Evolutionary conservation across 306 rosid species (phyloP), one percentile per base, ranked within the genome.

Genomic region (Pueraria montana): DNA sequence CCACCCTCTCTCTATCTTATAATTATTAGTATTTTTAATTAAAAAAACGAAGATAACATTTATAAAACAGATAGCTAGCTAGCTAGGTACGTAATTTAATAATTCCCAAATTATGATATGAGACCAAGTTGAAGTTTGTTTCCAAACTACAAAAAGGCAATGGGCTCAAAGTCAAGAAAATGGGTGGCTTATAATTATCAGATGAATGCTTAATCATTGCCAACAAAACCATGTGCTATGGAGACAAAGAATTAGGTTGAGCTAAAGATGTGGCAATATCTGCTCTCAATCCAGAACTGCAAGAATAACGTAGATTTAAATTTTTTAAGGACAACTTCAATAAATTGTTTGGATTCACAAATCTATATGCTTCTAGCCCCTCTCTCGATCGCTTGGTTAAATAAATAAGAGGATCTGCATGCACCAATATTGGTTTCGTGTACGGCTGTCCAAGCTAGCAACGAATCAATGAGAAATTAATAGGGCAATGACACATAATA

Each of bases 141-240:
- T 62, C 4, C 64, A 34, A 62, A 32, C 64, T 13, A 49, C 2
- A 48, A 52, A 67, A 26, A 58, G 61, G 49, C 43, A 71, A 59
- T 2, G 69, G 34, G 23, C n/a, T 53, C 14, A 24, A 26, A 12
- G 2, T 10, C 16, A 58, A 70, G 65, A 46, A 76, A 50, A 12
- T 5, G 20, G 7, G 48, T 55, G 77, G 77, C n/a, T 45, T 3
- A n/a, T 16, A 77, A 77, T 36, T 4, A 30, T 72, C 1, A 58
- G 55, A 50, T 38, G 83, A 71, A 58, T 27, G 18, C 17, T 78
- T 75, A 85, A 77, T 77, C 20, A 85, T 81, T 79, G 89, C 63
- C 79, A 78, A 58, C 86, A 86, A 67, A 82, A 77, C 40, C 73
- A 82, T 67, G 86, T 78, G 89, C 42, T 0, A 5, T 14, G 61